Evolutionary conservation across 1,284 basidiomycete genomes (phyloP).

Genomic region (Pholiota adiposa): DNA sequence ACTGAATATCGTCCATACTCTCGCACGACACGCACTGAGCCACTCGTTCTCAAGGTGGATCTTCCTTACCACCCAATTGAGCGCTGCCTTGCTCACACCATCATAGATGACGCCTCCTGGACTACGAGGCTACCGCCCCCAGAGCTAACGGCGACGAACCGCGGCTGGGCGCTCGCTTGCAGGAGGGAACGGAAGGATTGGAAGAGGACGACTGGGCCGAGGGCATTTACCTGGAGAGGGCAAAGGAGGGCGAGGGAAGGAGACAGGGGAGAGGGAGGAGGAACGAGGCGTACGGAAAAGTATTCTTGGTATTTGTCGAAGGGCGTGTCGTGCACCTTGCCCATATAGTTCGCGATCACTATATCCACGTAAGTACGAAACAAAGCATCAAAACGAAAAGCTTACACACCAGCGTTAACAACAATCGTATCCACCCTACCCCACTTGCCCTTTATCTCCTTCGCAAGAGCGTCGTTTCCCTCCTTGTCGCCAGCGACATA

Average conservation of each 20-base stretch:
- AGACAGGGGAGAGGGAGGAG: neutral
- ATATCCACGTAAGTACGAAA: too few relatives aligned
- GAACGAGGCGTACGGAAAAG: neutral
- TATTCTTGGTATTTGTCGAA: neutral
- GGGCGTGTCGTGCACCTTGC: neutral
- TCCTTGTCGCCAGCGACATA: conserved; percentile 1
- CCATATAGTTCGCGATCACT: neutral
- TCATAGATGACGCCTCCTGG: neutral
- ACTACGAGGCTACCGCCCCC: neutral
- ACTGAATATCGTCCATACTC: neutral
- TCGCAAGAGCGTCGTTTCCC: neutral
- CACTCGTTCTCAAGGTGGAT: too few relatives aligned
- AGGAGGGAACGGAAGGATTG: conserved; percentile 1
- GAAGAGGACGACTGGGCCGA: conserved; percentile 8
- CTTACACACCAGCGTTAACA: conserved; percentile 1
- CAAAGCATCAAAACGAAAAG: neutral
- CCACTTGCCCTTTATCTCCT: neutral
- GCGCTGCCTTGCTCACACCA: conserved; percentile 1
- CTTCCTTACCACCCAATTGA: conserved; percentile 9
- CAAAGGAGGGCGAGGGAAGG: neutral
- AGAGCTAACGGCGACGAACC: conserved; percentile 8
- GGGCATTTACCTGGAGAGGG: conserved; percentile 4
- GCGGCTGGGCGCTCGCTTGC: neutral
- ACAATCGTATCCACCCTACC: conserved; percentile 3
- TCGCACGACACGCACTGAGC: too few relatives aligned